phyloP scores from a whole-genome alignment of 352 stramenopile genomes.

The Phytopythium mirpurense region DNA sequence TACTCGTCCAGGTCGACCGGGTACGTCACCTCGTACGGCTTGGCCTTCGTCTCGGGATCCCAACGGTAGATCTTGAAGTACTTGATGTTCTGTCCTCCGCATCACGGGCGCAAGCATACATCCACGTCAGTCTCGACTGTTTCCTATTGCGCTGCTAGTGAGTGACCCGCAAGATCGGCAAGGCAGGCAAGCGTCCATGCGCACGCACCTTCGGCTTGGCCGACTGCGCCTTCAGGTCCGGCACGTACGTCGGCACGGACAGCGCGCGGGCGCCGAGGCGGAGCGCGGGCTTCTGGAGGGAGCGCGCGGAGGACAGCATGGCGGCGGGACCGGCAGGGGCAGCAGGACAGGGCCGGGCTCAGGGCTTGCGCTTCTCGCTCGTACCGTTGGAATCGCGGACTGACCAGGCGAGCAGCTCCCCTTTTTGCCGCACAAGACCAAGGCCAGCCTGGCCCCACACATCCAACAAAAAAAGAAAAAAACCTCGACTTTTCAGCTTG shows the following conservation, averaged over 20 bases:
- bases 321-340: no score
- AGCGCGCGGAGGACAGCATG: conserved; percentile 27
- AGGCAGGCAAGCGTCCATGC: no score
- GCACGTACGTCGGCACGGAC: conserved; percentile 37
- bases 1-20: conserved; percentile 97
- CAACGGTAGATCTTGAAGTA: conserved; percentile 99
- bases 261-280: conserved; percentile 48
- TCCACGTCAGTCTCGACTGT: no score
- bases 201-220: conserved; percentile 74
- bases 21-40: conserved; percentile 95
- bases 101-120: neutral
- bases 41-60: conserved; percentile 94
- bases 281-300: conserved; percentile 28
- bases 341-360: no score
- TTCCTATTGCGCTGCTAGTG: no score
- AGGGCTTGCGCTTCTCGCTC: conserved; percentile 8
- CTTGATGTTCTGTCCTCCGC: conserved; percentile 87
- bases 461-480: conserved; percentile 12
- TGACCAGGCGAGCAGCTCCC: no score
- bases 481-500: conserved; percentile 7
- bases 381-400: conserved; percentile 28
- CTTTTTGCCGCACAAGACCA: no score
- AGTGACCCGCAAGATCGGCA: no score
- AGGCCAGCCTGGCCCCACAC: conserved; percentile 3
- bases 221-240: conserved; percentile 72